Percentiles rank a stretch among this genome's conserved stretches.
phyloP scores from a whole-genome alignment of 2,329 filamentous ascomycete species.

The Colletotrichum costaricense region DNA sequence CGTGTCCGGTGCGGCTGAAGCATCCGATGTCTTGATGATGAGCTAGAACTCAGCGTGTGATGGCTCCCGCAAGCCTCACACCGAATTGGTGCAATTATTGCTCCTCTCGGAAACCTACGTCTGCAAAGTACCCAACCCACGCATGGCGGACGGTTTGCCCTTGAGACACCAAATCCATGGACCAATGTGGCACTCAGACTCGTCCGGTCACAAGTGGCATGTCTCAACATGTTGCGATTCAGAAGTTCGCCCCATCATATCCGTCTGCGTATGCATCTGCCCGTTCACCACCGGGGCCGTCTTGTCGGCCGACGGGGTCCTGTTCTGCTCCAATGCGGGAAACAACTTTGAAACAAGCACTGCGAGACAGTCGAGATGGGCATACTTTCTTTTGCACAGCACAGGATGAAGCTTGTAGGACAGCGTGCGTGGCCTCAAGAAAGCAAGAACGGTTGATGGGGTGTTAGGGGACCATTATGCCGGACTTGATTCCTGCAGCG shows the following conservation, averaged over 20 bases:
- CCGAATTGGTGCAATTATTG: not conserved
- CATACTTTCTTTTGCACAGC: not conserved
- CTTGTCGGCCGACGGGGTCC: conserved; percentile 21
- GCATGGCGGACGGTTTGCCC: conserved; percentile 1
- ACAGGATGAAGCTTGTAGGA: not conserved
- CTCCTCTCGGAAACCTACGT: not conserved
- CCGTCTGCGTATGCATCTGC: not conserved
- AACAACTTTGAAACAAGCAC: conserved; percentile 30
- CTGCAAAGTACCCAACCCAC: conserved; percentile 2
- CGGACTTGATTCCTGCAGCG: not conserved
- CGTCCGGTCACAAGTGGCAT: conserved; percentile 13
- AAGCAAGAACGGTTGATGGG: not conserved
- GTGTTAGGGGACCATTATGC: not conserved
- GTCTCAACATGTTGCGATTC: conserved; percentile 9
- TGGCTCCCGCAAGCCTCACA: not conserved
- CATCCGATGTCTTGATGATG: not conserved
- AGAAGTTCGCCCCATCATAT: conserved; percentile 18
- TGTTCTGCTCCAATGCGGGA: conserved; percentile 7
- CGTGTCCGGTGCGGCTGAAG: not conserved
- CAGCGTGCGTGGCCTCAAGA: not conserved
- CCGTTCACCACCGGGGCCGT: conserved; percentile 4
- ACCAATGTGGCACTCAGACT: conserved; percentile 9
- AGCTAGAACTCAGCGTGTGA: not conserved
- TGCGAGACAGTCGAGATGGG: conserved; percentile 17
- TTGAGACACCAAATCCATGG: conserved; percentile 10